Evolutionary conservation across 768 basidiomycete species (phyloP), one percentile per base, ranked within the genome.

Genomic region (Mycena chlorophos): DNA sequence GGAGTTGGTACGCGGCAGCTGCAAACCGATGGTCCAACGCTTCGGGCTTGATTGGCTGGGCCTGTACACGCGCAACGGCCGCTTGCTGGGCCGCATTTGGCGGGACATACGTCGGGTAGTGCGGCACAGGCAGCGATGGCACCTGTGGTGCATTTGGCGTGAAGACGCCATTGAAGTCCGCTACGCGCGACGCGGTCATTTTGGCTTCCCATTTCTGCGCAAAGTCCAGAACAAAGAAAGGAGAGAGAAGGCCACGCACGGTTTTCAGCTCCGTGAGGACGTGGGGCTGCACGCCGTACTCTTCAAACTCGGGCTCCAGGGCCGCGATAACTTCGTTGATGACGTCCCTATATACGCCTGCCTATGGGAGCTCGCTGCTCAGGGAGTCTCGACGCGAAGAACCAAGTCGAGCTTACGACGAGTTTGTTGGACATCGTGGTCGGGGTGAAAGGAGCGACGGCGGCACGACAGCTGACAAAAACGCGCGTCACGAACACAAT

Each of bases 251-350:
- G 27, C 49, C 53, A 25, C 84, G 71, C 61, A 89, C 87, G 54
- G 80, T 77, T 66, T 88, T 84, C 29, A 91, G 73, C 34, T 83
- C 80, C 23, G 77, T 74, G 22, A 90, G 73, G 49, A 91, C 79
- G n/a, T 85, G 83, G 63, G 89, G 81, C 60, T 79, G 78, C 57
- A 91, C 80, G 38, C 89, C 89, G 61, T 86, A 85, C 62, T 88
- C 87, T 60, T 89, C 88, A 66, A 91, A 91, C 62, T 90, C 88
- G 63, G 80, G 73, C 66, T 84, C 82, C 68, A 88, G 81, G 61
- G 74, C 74, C n/a, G 73, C 69, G 59, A 91, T 82, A 51, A 89
- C 87, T 63, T 89, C 86, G 78, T 89, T 86, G 69, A 91, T 89
- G 70, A 91, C 81, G 26, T 76, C 65, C 56, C 89, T 83, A 69